phyloP scores from a whole-genome alignment of 139 green algal genomes.

The Micromonas pusilla region DNA sequence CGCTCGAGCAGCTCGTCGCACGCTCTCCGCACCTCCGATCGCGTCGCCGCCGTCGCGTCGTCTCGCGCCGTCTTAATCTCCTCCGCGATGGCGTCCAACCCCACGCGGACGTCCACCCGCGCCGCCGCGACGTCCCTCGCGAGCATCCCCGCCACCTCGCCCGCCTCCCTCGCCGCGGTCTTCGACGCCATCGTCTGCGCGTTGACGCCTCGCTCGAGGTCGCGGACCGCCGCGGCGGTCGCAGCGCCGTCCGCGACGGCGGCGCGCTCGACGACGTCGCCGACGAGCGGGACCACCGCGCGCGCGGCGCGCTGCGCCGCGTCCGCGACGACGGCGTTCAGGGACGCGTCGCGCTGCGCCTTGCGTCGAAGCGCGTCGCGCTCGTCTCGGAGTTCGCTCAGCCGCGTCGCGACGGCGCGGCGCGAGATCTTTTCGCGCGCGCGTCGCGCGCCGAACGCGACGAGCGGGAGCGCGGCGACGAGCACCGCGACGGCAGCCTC shows the following conservation, averaged over 20 bases:
- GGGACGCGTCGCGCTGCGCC: neutral
- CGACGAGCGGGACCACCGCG: neutral
- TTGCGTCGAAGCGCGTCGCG: neutral
- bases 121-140: constrained; percentile 18
- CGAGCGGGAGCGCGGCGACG: neutral
- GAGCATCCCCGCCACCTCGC: constrained; percentile 21
- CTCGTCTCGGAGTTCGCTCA: neutral
- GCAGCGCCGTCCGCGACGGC: neutral
- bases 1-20: constrained; percentile 1
- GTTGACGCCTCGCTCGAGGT: neutral
- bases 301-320: neutral
- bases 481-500: neutral
- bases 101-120: neutral
- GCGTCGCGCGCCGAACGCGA: neutral
- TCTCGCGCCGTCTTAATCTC: neutral
- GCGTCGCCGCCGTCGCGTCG: neutral
- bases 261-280: neutral
- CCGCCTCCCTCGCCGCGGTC: neutral
- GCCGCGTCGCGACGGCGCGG: no score
- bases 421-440: neutral
- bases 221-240: neutral
- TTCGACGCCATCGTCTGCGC: neutral
- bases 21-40: neutral
- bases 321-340: neutral
- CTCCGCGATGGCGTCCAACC: neutral